These are phyloP conservation scores for Cronartium quercuum DNA, from an alignment of 1,284 basidiomycete species.

Conservation along the genomic window DNA sequence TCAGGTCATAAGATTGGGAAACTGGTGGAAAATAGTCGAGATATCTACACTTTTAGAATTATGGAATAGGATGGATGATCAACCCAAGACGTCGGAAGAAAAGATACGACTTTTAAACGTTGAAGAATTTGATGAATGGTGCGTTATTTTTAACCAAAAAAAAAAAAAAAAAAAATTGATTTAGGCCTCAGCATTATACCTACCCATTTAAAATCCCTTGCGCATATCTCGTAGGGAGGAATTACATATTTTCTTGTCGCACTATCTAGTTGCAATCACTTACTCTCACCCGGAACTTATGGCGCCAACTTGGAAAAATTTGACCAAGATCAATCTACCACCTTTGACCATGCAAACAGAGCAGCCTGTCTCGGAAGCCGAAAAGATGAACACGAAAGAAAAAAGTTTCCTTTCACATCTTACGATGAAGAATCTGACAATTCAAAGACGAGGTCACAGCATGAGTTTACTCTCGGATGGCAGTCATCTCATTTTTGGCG, in stretches of 20 bases:
- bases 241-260: constrained; percentile 34
- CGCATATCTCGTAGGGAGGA: constrained; percentile 22
- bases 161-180: background rate
- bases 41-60: constrained; percentile 29
- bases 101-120: constrained; percentile 8
- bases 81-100: background rate
- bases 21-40: constrained; percentile 13
- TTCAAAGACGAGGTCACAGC: constrained; percentile 30
- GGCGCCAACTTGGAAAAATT: background rate
- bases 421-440: background rate
- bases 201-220: background rate
- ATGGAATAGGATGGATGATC: constrained; percentile 24
- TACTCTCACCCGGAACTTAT: constrained; percentile 13
- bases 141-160: background rate
- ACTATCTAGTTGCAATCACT: constrained; percentile 33
- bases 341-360: background rate
- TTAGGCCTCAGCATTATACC: background rate
- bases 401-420: background rate
- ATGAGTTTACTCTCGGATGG: constrained; percentile 6
- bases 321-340: background rate
- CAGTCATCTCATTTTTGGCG: constrained; percentile 21
- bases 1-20: constrained; percentile 6
- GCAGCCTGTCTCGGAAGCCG: background rate
- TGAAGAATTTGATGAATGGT: constrained; percentile 38
- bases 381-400: background rate